Conservation (phyloP, 2,329 filamentous ascomycete genomes). For the Fusarium miscanthi region DNA sequence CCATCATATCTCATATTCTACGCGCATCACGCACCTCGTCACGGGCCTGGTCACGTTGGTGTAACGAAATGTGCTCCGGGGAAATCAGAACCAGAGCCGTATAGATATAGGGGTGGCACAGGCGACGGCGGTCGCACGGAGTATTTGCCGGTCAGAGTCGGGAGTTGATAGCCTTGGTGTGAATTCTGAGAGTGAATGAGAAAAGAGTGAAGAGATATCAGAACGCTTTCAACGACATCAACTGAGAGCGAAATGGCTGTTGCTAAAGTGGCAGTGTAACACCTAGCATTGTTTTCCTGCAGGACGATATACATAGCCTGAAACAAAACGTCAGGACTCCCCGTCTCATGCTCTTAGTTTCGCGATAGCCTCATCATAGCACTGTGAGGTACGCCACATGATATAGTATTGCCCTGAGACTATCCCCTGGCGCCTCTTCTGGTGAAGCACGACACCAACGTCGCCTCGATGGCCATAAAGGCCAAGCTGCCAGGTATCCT, state of each 20-base stretch:
- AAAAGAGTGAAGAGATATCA: constrained; percentile 8
- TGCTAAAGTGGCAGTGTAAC: background rate
- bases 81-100: constrained; percentile 2
- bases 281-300: background rate
- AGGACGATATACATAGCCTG: background rate
- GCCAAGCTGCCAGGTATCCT: background rate
- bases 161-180: background rate
- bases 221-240: background rate
- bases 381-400: constrained; percentile 6
- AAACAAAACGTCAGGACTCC: background rate
- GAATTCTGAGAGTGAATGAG: background rate
- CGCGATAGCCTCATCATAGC: constrained; percentile 25
- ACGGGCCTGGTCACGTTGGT: constrained; percentile 29
- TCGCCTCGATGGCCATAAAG: constrained; percentile 10
- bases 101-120: constrained; percentile 8
- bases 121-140: constrained; percentile 2
- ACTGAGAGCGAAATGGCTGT: background rate
- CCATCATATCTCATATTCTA: constrained; percentile 26
- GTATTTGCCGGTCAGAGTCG: constrained; percentile 2
- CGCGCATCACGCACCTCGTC: constrained; percentile 26
- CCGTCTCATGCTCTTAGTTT: background rate
- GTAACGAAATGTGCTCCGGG: constrained; percentile 21
- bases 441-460: background rate
- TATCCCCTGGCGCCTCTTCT: background rate
- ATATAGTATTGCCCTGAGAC: background rate